Conservation (phyloP, 1,284 basidiomycete genomes). For the Puccinia triticina region DNA sequence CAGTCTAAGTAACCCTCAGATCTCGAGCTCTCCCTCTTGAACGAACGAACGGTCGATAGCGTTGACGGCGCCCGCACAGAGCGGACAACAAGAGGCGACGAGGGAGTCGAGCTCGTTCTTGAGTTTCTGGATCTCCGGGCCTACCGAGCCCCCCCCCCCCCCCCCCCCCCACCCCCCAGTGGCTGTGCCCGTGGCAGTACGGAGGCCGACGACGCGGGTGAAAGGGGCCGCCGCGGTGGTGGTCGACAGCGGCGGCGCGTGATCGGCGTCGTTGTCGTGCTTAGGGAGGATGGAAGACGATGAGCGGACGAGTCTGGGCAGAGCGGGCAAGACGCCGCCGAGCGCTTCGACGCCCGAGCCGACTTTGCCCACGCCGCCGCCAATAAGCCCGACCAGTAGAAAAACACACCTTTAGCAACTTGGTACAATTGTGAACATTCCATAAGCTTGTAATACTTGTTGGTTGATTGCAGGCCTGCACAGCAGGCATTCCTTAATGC, state of each 20-base stretch:
- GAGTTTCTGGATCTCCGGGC: constrained; percentile 68
- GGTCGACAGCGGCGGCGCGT: neutral
- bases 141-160: neutral
- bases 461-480: no score
- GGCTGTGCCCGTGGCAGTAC: neutral
- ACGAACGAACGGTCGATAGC: constrained; percentile 85
- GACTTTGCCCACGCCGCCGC: constrained; percentile 59
- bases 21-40: constrained; percentile 73
- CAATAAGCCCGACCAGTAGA: constrained; percentile 64
- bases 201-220: neutral
- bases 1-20: constrained; percentile 63
- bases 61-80: constrained; percentile 84
- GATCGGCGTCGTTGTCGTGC: no score
- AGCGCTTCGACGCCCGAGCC: constrained; percentile 38
- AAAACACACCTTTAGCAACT: no score
- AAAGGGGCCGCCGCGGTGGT: neutral
- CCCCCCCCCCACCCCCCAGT: no score
- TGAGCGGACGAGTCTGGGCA: constrained; percentile 58
- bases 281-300: neutral
- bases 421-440: no score
- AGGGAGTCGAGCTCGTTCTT: constrained; percentile 81
- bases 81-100: constrained; percentile 80
- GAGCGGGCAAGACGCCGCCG: constrained; percentile 65
- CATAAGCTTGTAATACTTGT: no score
- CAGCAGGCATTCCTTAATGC: no score